These are phyloP conservation scores for Colletotrichum siamense DNA, from an alignment of 2,329 filamentous ascomycete species.

Conservation along the genomic window DNA sequence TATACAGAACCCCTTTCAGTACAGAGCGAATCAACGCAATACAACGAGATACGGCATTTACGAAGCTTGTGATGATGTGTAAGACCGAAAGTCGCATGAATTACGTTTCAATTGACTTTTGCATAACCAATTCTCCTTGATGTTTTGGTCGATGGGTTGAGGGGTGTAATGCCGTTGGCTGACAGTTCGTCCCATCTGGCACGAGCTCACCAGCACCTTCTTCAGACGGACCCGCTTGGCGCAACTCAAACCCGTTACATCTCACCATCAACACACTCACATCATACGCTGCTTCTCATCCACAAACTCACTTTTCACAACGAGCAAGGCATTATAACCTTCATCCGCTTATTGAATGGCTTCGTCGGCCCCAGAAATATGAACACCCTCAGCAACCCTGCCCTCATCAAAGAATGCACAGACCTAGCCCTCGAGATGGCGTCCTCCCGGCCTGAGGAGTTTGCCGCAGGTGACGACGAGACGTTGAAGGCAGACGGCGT, in stretches of 20 bases:
- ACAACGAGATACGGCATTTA: background rate
- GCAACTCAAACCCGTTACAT: background rate
- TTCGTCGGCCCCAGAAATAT: background rate
- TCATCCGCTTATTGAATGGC: rapidly evolving
- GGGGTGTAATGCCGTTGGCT: background rate
- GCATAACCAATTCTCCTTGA: background rate
- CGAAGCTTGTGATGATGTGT: background rate
- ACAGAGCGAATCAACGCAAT: conserved; percentile 16
- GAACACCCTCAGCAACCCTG: background rate
- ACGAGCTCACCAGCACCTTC: background rate
- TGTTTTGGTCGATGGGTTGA: background rate
- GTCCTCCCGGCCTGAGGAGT: background rate
- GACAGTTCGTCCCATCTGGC: background rate
- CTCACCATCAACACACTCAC: background rate
- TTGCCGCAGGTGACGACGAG: background rate
- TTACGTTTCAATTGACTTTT: background rate
- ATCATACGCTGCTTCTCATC: background rate
- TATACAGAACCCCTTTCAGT: conserved; percentile 13
- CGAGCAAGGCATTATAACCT: rapidly evolving
- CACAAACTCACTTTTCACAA: background rate
- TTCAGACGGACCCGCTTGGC: conserved; percentile 14
- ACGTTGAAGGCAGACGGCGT: background rate
- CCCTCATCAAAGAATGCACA: background rate
- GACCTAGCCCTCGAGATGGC: background rate
- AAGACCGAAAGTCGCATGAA: background rate